phyloP scores from a whole-genome alignment of 768 basidiomycete genomes.

The Termitomyces sp. region DNA sequence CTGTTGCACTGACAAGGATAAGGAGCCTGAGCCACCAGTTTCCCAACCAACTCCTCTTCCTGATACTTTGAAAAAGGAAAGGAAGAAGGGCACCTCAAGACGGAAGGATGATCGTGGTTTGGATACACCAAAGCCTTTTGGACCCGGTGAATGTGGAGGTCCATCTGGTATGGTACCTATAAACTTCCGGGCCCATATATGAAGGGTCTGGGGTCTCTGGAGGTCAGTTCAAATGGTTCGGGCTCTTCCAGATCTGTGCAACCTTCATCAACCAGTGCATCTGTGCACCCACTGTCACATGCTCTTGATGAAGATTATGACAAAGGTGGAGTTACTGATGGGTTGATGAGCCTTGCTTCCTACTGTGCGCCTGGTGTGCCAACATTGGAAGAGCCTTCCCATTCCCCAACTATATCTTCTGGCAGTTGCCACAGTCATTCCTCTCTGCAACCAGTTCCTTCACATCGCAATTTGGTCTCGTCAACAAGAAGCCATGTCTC shows the following conservation, averaged over 20 bases:
- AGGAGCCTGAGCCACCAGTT: slow-evolving; percentile 33
- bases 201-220: slow-evolving; percentile 53
- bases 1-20: slow-evolving; percentile 48
- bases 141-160: slow-evolving; percentile 27
- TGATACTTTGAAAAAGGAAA: slow-evolving; percentile 57
- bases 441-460: slow-evolving; percentile 45
- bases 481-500: slow-evolving; percentile 65
- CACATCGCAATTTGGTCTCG: slow-evolving; percentile 67
- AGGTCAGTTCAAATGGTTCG: slow-evolving; percentile 65
- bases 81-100: slow-evolving; percentile 44
- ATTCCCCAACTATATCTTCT: slow-evolving; percentile 59
- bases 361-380: slow-evolving; percentile 35
- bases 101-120: slow-evolving; percentile 48
- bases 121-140: slow-evolving; percentile 43
- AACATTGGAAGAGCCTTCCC: slow-evolving; percentile 35
- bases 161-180: too few species aligned
- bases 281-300: slow-evolving; percentile 60
- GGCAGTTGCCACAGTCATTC: slow-evolving; percentile 54
- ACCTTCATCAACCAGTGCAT: slow-evolving; percentile 67
- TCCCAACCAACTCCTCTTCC: slow-evolving; percentile 27
- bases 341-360: slow-evolving; percentile 69
- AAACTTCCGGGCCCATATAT: slow-evolving; percentile 31
- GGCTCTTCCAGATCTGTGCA: slow-evolving; percentile 66
- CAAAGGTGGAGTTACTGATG: slow-evolving; percentile 73
- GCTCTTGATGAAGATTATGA: slow-evolving; percentile 92